Percentiles rank a stretch among this genome's conserved stretches.
phyloP scores from a whole-genome alignment of 345 rosid species.

The Linum tenue region DNA sequence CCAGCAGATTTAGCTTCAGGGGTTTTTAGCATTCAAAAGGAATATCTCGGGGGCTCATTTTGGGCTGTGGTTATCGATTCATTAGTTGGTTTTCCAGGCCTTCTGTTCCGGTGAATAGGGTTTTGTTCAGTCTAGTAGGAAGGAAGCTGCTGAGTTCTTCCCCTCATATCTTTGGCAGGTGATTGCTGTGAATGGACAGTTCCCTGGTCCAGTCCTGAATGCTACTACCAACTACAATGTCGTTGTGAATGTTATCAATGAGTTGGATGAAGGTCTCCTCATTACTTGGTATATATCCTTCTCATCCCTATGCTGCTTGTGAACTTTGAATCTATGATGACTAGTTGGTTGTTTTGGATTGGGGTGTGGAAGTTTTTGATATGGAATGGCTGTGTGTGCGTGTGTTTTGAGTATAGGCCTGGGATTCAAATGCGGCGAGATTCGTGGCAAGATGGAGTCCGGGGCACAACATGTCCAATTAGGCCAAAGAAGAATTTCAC shows the following conservation, averaged over 20 bases:
- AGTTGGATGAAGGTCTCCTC: constrained; percentile 66
- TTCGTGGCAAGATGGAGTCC: constrained; percentile 93
- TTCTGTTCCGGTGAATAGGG: no score
- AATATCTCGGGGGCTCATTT: no score
- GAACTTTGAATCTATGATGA: not conserved
- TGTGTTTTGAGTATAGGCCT: constrained; percentile 37
- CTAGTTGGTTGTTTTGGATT: not conserved
- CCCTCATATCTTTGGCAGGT: constrained; percentile 41
- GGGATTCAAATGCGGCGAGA: constrained; percentile 78
- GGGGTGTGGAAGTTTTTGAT: not conserved
- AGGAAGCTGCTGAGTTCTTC: not conserved
- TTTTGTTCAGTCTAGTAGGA: no score
- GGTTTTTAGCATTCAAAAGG: no score
- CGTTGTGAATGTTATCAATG: constrained; percentile 51
- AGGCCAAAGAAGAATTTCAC: constrained; percentile 55
- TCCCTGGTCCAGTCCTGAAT: constrained; percentile 71
- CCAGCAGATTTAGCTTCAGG: no score
- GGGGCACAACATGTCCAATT: constrained; percentile 83
- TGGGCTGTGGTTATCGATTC: no score
- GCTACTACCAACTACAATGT: constrained; percentile 74
- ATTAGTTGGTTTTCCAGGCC: no score
- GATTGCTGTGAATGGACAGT: constrained; percentile 60
- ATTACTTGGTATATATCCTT: constrained; percentile 52
- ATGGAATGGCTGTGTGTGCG: constrained; percentile 1
- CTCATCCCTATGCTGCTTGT: not conserved